Evolutionary conservation across 208 protist species (phyloP).

Genomic region (Phytomonas francai): DNA sequence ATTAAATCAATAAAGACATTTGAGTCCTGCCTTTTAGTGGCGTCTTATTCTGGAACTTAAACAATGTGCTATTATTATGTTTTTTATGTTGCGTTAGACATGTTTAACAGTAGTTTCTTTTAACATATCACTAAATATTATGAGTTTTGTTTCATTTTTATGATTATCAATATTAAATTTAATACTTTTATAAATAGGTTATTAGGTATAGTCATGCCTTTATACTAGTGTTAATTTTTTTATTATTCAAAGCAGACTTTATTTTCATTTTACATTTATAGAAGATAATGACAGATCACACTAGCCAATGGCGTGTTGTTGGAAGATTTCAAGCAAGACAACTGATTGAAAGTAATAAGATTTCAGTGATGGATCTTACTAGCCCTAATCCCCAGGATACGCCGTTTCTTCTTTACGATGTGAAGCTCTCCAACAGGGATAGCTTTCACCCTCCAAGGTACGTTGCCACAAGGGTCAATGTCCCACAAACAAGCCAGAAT

Average conservation of each 20-base stretch:
- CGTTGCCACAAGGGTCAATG: neutral
- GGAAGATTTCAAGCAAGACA: neutral
- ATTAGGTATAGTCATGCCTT: neutral
- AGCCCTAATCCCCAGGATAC: neutral
- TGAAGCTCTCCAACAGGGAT: conserved; percentile 1
- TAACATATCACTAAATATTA: neutral
- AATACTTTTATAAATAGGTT: neutral
- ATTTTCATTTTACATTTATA: neutral
- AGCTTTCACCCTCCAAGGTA: neutral
- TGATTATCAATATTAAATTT: neutral
- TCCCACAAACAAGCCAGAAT: conserved; percentile 3
- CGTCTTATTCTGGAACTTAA: neutral
- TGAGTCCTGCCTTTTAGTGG: neutral
- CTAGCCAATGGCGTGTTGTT: neutral
- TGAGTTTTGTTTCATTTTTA: neutral
- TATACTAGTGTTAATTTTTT: neutral
- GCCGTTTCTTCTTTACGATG: conserved; percentile 23
- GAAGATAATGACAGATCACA: neutral
- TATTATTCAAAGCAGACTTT: conserved; percentile 1
- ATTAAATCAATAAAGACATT: neutral
- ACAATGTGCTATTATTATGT: neutral
- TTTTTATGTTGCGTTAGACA: neutral
- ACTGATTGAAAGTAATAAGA: neutral
- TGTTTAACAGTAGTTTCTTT: neutral
- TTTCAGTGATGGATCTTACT: conserved; percentile 1